phyloP scores from a whole-genome alignment of 306 rosid genomes.

The Vigna radiata region DNA sequence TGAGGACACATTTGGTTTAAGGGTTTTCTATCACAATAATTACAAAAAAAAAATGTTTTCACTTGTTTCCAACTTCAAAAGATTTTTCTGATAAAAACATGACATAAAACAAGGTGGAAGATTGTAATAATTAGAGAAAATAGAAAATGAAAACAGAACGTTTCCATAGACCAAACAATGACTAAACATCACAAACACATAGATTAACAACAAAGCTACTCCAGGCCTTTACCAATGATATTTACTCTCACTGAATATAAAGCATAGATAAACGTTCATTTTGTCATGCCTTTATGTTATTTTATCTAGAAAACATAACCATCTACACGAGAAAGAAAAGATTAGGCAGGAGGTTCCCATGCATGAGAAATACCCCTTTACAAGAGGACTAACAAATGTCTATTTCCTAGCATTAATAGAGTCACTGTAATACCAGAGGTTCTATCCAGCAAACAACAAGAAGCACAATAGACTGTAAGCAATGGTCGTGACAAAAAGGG shows the following conservation, averaged over 20 bases:
- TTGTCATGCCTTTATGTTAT: constrained; percentile 4
- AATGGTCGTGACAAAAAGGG: neutral
- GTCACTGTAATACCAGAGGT: neutral
- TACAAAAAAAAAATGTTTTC: constrained; percentile 5
- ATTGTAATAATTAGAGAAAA: neutral
- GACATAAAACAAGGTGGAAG: neutral
- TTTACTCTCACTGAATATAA: constrained; percentile 15
- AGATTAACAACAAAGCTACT: constrained; percentile 12
- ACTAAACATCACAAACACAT: constrained; percentile 5
- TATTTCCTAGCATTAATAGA: neutral
- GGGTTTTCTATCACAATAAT: neutral
- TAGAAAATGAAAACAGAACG: neutral
- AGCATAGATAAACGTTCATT: constrained; percentile 7
- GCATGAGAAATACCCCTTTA: constrained; percentile 22
- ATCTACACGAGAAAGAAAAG: constrained; percentile 1
- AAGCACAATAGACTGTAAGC: neutral
- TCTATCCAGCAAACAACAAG: neutral
- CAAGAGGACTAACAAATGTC: neutral
- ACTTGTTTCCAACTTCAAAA: neutral
- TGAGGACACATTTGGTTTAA: neutral
- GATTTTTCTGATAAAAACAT: neutral
- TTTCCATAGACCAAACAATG: neutral
- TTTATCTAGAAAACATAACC: constrained; percentile 17
- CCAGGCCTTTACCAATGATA: neutral
- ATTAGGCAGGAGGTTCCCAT: constrained; percentile 1